These are phyloP conservation scores for Candida tammaniensis DNA, from an alignment of 805 yeast species.

Conservation along the genomic window DNA sequence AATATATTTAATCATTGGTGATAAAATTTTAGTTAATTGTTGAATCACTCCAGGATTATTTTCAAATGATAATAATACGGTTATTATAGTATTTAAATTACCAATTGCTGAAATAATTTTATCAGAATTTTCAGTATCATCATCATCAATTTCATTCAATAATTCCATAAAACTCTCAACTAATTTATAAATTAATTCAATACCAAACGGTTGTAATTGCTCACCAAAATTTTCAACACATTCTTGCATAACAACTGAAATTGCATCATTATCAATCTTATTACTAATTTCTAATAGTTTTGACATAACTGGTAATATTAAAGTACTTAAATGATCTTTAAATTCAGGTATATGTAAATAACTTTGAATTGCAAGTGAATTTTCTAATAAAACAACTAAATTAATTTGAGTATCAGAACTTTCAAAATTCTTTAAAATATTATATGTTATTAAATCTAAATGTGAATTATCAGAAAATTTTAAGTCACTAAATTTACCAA, in stretches of 20 bases:
- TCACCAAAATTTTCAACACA: slow-evolving; percentile 86
- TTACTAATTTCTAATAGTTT: slow-evolving; percentile 70
- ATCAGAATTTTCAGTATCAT: slow-evolving; percentile 46
- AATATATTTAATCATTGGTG: slow-evolving; percentile 68
- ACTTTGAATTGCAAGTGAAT: slow-evolving; percentile 82
- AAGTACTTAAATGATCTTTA: slow-evolving; percentile 61
- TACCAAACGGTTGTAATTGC: slow-evolving; percentile 84
- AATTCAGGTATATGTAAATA: slow-evolving; percentile 64
- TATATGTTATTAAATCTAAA: slow-evolving; percentile 27
- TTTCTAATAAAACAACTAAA: slow-evolving; percentile 77
- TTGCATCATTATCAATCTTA: slow-evolving; percentile 80
- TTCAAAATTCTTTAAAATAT: slow-evolving; percentile 30
- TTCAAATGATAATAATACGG: slow-evolving; percentile 80
- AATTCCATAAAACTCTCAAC: slow-evolving; percentile 63
- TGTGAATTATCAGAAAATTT: slow-evolving; percentile 39
- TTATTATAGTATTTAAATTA: slow-evolving; percentile 74
- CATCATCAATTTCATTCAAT: slow-evolving; percentile 32
- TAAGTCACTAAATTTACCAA: slow-evolving; percentile 63
- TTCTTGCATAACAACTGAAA: slow-evolving; percentile 91
- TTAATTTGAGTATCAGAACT: slow-evolving; percentile 22
- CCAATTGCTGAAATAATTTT: slow-evolving; percentile 83
- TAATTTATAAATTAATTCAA: slow-evolving; percentile 49
- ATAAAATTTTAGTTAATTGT: slow-evolving; percentile 62
- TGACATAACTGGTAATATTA: slow-evolving; percentile 81
- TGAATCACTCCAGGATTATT: slow-evolving; percentile 66